phyloP scores from a whole-genome alignment of 805 yeast species.

The Millerozyma miso region DNA sequence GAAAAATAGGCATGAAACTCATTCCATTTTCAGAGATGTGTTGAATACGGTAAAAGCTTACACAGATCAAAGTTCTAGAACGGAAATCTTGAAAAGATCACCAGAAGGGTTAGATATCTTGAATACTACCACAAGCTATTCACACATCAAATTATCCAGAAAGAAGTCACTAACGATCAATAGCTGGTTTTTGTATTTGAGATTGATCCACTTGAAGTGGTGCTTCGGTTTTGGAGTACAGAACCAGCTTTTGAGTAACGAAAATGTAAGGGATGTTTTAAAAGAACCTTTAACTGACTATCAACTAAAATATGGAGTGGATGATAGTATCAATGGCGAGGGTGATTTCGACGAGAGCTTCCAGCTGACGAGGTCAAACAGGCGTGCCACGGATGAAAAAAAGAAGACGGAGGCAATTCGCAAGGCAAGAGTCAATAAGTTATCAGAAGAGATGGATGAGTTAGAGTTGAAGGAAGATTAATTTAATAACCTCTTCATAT shows the following conservation, averaged over 20 bases:
- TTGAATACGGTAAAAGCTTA: conserved; percentile 43
- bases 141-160: conserved; percentile 42
- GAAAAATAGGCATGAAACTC: conserved; percentile 56
- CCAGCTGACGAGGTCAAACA: conserved; percentile 8
- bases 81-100: conserved; percentile 32
- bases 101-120: conserved; percentile 32
- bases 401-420: conserved; percentile 31
- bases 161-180: conserved; percentile 44
- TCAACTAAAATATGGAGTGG: conserved; percentile 16
- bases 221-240: conserved; percentile 50
- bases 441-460: conserved; percentile 28
- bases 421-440: conserved; percentile 34
- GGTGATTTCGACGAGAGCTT: conserved; percentile 9
- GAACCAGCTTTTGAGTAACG: conserved; percentile 41
- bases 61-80: conserved; percentile 29
- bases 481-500: too few species aligned
- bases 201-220: conserved; percentile 48
- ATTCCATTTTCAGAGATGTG: conserved; percentile 59
- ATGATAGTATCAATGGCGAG: conserved; percentile 6
- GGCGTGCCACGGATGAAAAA: conserved; percentile 24
- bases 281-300: conserved; percentile 28
- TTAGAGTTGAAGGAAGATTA: conserved; percentile 13
- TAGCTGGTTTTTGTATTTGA: conserved; percentile 47
- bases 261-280: conserved; percentile 30
- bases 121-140: conserved; percentile 26